Evolutionary conservation across 805 yeast genomes (phyloP), one percentile per base, ranked within the genome.

Genomic region (Yarrowia sp.): DNA sequence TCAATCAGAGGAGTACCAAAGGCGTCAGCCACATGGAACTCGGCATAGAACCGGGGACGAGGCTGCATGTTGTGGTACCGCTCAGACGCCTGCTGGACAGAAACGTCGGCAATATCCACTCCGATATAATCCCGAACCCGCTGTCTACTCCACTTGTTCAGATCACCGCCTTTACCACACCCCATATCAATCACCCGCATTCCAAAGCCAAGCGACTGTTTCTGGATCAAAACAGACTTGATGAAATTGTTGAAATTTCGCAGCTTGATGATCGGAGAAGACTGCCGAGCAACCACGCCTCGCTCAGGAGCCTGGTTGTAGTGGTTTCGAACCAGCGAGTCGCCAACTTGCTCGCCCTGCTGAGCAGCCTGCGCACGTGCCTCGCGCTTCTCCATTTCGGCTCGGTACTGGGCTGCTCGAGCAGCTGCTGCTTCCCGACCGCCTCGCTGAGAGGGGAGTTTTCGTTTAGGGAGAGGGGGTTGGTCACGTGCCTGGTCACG

Each of bases 101-200:
- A 90, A 3, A 89, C 89, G 77, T 93, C 95, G 19, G 97, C 92
- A 53, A 95, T 88, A 78, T 95, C 99, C 38, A 95, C 83, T 1
- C 99, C 99, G 68, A 93, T 87, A 72, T 90, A 91, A 59, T 92
- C 93, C 26, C 86, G 83, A 2, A 91, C 85, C 22, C 85, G 81
- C 0, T 91, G 89, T 73, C 86, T 86, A 65, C 88, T 90, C 87
- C 97, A 94, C 77, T 95, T 95, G 73, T 89, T 86, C 74, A 95
- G 80, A 79, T 95, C 99, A 36, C 99, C 99, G 66, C 99, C 99
- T 77, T 95, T 96, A 14, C 99, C 99, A 79, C 98, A 93, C 15
- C 97, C 97, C 69, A 94, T 78, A 75, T 95, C 99, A 19, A 95
- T 80, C 0, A 89, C 92, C 22, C 84, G 82, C 49, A 84, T 83